These are phyloP conservation scores for Eimeria brunetti DNA, from an alignment of 169 alveolate species.

Conservation along the genomic window DNA sequence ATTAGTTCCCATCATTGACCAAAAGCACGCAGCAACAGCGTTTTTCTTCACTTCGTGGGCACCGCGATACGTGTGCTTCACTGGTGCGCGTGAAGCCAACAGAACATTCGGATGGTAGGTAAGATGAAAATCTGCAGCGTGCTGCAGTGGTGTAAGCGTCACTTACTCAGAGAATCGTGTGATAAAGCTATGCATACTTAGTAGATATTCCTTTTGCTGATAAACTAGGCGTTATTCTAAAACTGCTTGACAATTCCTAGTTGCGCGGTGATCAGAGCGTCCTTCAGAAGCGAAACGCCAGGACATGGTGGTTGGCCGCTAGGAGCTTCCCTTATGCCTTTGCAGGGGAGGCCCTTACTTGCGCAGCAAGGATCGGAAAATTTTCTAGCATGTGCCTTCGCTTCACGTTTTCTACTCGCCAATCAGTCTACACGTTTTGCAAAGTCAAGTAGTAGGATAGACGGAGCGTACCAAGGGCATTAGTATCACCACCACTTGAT, in stretches of 20 bases:
- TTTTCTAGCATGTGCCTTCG: background rate
- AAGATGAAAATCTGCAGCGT: background rate
- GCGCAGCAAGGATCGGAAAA: too few relatives aligned
- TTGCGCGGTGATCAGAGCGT: too few relatives aligned
- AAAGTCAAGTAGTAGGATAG: background rate
- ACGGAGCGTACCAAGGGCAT: background rate
- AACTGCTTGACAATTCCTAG: too few relatives aligned
- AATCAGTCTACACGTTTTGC: background rate
- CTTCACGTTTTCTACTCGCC: background rate
- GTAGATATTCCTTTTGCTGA: background rate
- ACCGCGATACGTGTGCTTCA: background rate
- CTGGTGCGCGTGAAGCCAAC: background rate
- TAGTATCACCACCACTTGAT: background rate
- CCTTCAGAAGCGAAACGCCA: background rate
- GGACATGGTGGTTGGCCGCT: too few relatives aligned
- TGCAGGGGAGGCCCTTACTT: too few relatives aligned
- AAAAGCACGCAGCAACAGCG: background rate
- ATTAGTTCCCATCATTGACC: background rate
- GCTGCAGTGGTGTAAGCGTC: background rate
- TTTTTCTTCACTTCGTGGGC: background rate
- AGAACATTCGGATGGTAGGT: background rate
- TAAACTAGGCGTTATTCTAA: too few relatives aligned
- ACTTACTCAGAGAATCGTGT: background rate
- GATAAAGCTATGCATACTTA: background rate
- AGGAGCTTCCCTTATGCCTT: too few relatives aligned